Evolutionary conservation across 495 filamentous ascomycete species (phyloP), one percentile per base, ranked within the genome.

Genomic region (Melanomma pulvis-pyrius): DNA sequence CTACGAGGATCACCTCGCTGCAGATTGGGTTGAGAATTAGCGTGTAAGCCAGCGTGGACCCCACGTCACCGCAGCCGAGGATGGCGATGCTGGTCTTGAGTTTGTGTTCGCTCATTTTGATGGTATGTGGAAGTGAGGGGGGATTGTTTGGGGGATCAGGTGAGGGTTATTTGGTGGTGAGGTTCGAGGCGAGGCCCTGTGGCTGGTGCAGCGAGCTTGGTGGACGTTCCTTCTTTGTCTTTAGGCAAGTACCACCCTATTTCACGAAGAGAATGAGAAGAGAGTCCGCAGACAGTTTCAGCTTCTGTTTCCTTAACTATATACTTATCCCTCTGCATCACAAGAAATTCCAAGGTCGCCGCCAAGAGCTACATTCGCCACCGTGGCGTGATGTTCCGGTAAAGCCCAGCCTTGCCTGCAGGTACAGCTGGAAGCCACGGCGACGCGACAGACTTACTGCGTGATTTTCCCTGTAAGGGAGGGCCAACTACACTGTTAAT

Each of bases 61-160:
- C 81, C 25, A 83, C 81, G 28, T 79, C 73, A 49, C 81, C 81
- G 26, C 71, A 76, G 53, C 77, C 77, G 19, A 81, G 71, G 48
- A 80, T 75, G 6, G 78, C 77, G 48, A 80, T 79, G 63, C 61
- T 51, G 0, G 62, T 61, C 39, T 70, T 66, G 56, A 60, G 61
- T 1, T 29, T 22, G 3, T 34, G 63, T 28, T 60, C 25, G 25
- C 15, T 15, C 58, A 68, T 68, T 48, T 34, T 48, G n/a, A n/a
- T n/a, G n/a, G n/a, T n/a, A n/a, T 22, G 24, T 54, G 2, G 28
- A 13, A 28, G n/a, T 19, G 13, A 19, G n/a, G 5, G 25, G 6
- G 15, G n/a, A 11, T 48, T 48, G 6, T 48, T 48, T 48, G 7
- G 46, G 21, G 17, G n/a, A 48, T 5, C 44, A 41, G 34, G 34